Percentiles rank a stretch among this genome's conserved stretches.
Conservation (phyloP, 2,329 filamentous ascomycete species). For the Furcasterigmium sp. region DNA sequence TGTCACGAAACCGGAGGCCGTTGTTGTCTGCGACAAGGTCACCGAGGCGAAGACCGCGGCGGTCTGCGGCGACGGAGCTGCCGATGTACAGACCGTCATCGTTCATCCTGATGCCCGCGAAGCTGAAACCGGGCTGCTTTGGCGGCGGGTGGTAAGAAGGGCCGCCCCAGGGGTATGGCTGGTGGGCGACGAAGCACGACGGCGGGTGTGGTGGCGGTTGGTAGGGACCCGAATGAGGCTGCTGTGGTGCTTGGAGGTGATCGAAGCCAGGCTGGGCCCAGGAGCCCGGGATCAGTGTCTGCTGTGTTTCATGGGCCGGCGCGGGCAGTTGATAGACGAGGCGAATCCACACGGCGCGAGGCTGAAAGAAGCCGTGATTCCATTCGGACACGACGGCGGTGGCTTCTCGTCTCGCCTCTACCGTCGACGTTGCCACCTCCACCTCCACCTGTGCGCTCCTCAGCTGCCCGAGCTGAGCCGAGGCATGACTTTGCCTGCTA, state of each 20-base stretch:
- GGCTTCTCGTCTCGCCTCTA: neutral
- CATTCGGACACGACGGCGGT: slow-evolving; percentile 40
- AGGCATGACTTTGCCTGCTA: slow-evolving; percentile 24
- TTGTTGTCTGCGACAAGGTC: slow-evolving; percentile 34
- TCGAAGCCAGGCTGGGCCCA: slow-evolving; percentile 17
- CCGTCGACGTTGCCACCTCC: slow-evolving; percentile 5
- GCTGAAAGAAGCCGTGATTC: slow-evolving; percentile 52
- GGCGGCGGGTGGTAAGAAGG: slow-evolving; percentile 10
- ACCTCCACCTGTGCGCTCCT: slow-evolving; percentile 17
- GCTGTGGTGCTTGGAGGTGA: neutral
- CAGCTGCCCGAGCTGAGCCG: slow-evolving; percentile 35
- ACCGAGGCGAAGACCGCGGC: slow-evolving; percentile 40
- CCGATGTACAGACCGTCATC: slow-evolving; percentile 38
- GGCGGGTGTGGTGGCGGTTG: slow-evolving; percentile 5
- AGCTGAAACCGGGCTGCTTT: slow-evolving; percentile 19
- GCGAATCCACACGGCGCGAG: slow-evolving; percentile 49
- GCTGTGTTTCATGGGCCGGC: neutral
- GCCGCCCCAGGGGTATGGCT: neutral
- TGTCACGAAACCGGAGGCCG: slow-evolving; percentile 25
- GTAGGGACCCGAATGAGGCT: neutral
- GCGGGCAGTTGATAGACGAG: slow-evolving; percentile 44
- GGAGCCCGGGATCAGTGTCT: slow-evolving; percentile 21
- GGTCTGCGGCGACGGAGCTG: slow-evolving; percentile 35
- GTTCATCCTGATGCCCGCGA: slow-evolving; percentile 35
- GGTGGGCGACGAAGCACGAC: neutral